These are phyloP conservation scores for Phylloporus rhodoxanthus DNA, from an alignment of 768 basidiomycete genomes.

Conservation along the genomic window DNA sequence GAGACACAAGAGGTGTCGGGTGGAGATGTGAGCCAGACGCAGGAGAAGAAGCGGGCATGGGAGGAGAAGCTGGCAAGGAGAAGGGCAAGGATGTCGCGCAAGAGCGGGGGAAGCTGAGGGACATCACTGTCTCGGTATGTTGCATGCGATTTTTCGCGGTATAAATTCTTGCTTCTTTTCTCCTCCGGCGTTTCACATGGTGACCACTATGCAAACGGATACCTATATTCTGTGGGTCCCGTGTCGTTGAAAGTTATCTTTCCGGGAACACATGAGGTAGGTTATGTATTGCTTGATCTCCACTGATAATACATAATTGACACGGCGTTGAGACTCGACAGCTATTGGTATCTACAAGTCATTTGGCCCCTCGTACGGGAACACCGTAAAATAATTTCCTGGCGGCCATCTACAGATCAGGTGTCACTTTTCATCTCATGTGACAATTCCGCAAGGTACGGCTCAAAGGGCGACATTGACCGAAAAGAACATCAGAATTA, in stretches of 20 bases:
- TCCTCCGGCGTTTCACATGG: not conserved
- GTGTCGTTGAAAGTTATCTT: too few species aligned
- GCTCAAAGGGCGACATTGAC: not conserved
- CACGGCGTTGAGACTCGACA: not conserved
- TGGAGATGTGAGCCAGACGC: constrained; percentile 59
- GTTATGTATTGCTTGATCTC: not conserved
- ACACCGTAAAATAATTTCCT: not conserved
- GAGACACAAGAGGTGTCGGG: constrained; percentile 51
- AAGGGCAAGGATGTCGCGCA: constrained; percentile 26
- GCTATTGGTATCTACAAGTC: not conserved
- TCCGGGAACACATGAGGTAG: not conserved
- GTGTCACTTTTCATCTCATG: not conserved
- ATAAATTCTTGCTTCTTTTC: not conserved
- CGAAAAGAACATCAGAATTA: not conserved
- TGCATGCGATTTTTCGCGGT: not conserved
- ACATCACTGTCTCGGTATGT: constrained; percentile 8
- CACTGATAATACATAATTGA: not conserved
- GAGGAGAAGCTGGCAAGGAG: constrained; percentile 37
- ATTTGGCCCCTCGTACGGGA: not conserved
- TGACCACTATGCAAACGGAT: not conserved
- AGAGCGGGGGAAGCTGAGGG: constrained; percentile 9
- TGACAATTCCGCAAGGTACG: not conserved
- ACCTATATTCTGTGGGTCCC: not conserved
- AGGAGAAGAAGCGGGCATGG: constrained; percentile 55
- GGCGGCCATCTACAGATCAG: not conserved